Conservation (phyloP, 768 basidiomycete species). For the Russula brevipes region DNA sequence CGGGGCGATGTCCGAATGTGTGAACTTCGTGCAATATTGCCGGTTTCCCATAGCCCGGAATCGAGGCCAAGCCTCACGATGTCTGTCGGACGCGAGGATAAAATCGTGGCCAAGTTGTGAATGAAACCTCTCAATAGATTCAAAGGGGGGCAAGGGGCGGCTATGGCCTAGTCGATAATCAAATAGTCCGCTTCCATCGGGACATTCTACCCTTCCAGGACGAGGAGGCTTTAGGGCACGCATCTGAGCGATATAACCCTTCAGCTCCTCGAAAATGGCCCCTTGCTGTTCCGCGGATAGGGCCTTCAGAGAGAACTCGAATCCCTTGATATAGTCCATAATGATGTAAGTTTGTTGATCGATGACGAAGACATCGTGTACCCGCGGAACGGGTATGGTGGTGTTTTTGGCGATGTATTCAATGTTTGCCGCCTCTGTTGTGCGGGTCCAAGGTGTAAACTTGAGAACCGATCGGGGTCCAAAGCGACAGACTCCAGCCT, state of each 20-base stretch:
- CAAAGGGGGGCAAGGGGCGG: not conserved
- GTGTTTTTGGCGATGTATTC: not conserved
- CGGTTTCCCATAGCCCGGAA: not conserved
- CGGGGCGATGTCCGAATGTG: constrained; percentile 30
- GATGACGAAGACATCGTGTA: not conserved
- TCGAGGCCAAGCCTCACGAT: not conserved
- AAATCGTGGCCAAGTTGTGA: not conserved
- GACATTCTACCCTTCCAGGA: not conserved
- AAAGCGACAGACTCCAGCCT: not conserved
- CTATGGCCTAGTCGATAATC: not conserved
- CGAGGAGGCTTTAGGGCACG: not conserved
- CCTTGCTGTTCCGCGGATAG: not conserved
- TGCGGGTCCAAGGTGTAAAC: not conserved
- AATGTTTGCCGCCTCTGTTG: not conserved
- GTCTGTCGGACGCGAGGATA: not conserved
- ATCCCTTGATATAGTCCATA: not conserved
- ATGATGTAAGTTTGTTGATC: not conserved
- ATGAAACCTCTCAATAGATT: not conserved
- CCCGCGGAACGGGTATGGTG: not conserved
- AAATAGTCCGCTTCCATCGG: not conserved
- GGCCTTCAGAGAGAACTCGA: not conserved
- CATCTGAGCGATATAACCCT: not conserved
- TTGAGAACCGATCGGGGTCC: not conserved
- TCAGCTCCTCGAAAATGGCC: not conserved
- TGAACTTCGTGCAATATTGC: not conserved